phyloP scores from a whole-genome alignment of 345 rosid genomes.

The Lumnitzera racemosa region DNA sequence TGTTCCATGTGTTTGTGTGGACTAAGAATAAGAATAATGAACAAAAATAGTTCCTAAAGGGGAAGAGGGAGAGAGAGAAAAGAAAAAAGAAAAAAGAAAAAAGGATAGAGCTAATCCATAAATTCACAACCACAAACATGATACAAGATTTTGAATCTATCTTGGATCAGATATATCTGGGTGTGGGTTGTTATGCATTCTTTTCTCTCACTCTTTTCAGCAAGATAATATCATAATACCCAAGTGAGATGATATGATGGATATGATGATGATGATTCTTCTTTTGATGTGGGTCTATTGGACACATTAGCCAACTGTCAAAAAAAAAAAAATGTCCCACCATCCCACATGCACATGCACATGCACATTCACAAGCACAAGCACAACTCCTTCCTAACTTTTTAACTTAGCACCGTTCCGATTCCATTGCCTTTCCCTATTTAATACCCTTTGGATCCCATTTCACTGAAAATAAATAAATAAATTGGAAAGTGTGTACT shows the following conservation, averaged over 20 bases:
- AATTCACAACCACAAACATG: conserved; percentile 20
- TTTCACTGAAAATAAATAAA: neutral
- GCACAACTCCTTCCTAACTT: neutral
- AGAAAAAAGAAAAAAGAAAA: too few relatives aligned
- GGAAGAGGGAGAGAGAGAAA: too few relatives aligned
- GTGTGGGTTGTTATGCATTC: conserved; percentile 8
- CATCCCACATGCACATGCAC: conserved; percentile 37
- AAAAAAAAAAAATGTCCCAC: conserved; percentile 23
- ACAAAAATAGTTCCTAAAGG: neutral
- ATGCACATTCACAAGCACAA: neutral
- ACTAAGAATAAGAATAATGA: neutral
- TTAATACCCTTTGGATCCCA: conserved; percentile 20
- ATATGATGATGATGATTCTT: too few relatives aligned
- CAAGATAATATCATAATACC: conserved; percentile 36
- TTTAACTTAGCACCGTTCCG: conserved; percentile 5
- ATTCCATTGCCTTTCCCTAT: conserved; percentile 15
- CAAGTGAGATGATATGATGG: conserved; percentile 15
- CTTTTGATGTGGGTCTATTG: conserved; percentile 21
- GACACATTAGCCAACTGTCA: conserved; percentile 48
- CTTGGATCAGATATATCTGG: conserved; percentile 32
- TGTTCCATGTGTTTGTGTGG: neutral
- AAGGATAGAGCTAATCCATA: conserved; percentile 6
- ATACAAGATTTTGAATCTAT: conserved; percentile 11
- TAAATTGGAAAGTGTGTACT: neutral
- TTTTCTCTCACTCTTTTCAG: conserved; percentile 16